phyloP scores from a whole-genome alignment of 1,139 yeast genomes.

The Zygoascus hellenicus region DNA sequence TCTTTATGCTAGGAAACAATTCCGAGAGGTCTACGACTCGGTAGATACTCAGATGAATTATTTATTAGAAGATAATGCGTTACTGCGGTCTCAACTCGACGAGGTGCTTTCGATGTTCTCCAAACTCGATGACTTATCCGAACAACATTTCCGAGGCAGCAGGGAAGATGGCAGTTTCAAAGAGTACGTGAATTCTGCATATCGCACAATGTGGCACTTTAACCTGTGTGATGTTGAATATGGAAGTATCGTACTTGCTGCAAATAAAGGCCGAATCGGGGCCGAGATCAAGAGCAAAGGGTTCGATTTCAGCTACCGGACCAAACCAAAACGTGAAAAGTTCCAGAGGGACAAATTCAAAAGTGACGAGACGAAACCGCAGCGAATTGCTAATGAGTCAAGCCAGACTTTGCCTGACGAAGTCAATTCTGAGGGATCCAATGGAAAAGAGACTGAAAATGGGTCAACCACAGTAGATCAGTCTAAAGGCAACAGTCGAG shows the following conservation, averaged over 20 bases:
- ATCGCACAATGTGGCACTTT: constrained; percentile 73
- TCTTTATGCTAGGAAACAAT: constrained; percentile 54
- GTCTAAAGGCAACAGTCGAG: background rate
- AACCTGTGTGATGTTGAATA: constrained; percentile 58
- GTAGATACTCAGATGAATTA: constrained; percentile 49
- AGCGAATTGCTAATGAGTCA: no score
- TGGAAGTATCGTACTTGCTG: constrained; percentile 40
- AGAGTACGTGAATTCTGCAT: constrained; percentile 56
- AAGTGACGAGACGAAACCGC: background rate
- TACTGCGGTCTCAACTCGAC: constrained; percentile 39
- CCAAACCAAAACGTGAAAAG: constrained; percentile 4
- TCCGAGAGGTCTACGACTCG: constrained; percentile 60
- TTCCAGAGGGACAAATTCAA: constrained; percentile 7
- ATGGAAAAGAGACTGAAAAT: background rate
- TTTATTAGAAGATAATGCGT: constrained; percentile 33
- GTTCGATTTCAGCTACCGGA: constrained; percentile 45
- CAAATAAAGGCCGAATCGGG: constrained; percentile 40
- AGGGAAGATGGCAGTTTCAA: background rate
- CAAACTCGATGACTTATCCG: constrained; percentile 37
- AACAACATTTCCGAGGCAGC: background rate
- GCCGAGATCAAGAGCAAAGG: constrained; percentile 44
- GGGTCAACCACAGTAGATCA: background rate
- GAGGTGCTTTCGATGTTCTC: constrained; percentile 58
- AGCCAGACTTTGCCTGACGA: constrained; percentile 2
- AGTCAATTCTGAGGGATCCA: constrained; percentile 2